Evolutionary conservation across 306 rosid species (phyloP).

Genomic region (Vachellia collinsii): DNA sequence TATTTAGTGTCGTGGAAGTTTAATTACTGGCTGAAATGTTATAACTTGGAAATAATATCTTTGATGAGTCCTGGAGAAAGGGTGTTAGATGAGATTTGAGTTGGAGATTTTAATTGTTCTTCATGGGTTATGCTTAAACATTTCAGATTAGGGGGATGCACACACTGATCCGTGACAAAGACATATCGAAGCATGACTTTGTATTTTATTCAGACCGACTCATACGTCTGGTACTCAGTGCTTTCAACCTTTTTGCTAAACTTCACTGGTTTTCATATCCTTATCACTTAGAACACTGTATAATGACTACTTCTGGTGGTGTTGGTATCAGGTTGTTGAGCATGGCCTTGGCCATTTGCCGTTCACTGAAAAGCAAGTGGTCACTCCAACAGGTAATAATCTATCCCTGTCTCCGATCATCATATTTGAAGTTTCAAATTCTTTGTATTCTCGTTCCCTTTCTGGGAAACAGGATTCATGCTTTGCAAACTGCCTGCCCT

Average conservation of each 20-base stretch:
- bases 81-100: slow-evolving; percentile 19
- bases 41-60: slow-evolving; percentile 4
- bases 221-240: slow-evolving; percentile 75
- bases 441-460: not conserved
- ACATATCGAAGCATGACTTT: slow-evolving; percentile 93
- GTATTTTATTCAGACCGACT: slow-evolving; percentile 97
- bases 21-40: not conserved
- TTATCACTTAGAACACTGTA: slow-evolving; percentile 17
- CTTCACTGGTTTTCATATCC: slow-evolving; percentile 27
- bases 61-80: slow-evolving; percentile 6
- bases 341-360: slow-evolving; percentile 98
- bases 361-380: slow-evolving; percentile 93
- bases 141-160: slow-evolving; percentile 98
- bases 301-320: slow-evolving; percentile 28
- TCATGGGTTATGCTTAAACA: slow-evolving; percentile 41
- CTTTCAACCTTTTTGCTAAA: slow-evolving; percentile 21
- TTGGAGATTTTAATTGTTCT: slow-evolving; percentile 27
- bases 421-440: slow-evolving; percentile 27
- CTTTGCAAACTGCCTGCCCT: slow-evolving; percentile 16
- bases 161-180: slow-evolving; percentile 86
- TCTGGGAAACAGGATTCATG: slow-evolving; percentile 26
- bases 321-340: slow-evolving; percentile 80
- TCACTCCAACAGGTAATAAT: slow-evolving; percentile 85
- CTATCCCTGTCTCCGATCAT: slow-evolving; percentile 13
- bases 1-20: slow-evolving; percentile 1